A percentile compares a stretch with the other conserved stretches of the same genome.
Evolutionary conservation across 2,329 filamentous ascomycete genomes (phyloP).

Genomic region (Sporothrix globosa): DNA sequence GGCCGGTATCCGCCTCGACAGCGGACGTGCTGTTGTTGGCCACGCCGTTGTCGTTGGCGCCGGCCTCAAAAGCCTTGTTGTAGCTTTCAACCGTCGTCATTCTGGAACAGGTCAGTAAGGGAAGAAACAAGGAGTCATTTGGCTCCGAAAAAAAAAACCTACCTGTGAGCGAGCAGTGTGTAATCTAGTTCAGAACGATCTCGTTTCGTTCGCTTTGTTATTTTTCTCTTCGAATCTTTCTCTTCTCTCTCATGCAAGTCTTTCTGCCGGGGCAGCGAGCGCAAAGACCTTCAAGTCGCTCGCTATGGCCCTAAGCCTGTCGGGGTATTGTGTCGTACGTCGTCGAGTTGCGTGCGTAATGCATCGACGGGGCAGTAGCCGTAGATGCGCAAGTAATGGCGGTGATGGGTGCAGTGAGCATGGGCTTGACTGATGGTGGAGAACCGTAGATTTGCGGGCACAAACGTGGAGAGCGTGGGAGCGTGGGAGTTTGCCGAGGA

Average conservation of each 20-base stretch:
- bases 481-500: neutral
- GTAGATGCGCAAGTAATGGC: conserved; percentile 42
- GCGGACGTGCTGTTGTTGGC: conserved; percentile 3
- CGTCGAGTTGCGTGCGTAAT: neutral
- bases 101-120: neutral
- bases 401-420: conserved; percentile 37
- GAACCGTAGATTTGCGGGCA: neutral
- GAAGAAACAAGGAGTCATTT: no score
- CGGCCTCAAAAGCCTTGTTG: conserved; percentile 29
- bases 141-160: no score
- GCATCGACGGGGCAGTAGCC: conserved; percentile 50
- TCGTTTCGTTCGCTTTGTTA: neutral
- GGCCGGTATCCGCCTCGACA: conserved; percentile 14
- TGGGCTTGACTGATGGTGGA: neutral
- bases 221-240: neutral
- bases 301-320: conserved; percentile 51
- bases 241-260: conserved; percentile 45
- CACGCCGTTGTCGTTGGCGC: conserved; percentile 19
- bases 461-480: neutral
- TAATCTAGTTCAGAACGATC: neutral
- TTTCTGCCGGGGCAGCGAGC: conserved; percentile 64
- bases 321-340: conserved; percentile 25
- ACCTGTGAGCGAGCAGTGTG: conserved; percentile 3
- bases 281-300: conserved; percentile 70
- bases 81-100: conserved; percentile 24